phyloP scores from a whole-genome alignment of 495 filamentous ascomycete genomes.

The Trypethelium eluteriae region DNA sequence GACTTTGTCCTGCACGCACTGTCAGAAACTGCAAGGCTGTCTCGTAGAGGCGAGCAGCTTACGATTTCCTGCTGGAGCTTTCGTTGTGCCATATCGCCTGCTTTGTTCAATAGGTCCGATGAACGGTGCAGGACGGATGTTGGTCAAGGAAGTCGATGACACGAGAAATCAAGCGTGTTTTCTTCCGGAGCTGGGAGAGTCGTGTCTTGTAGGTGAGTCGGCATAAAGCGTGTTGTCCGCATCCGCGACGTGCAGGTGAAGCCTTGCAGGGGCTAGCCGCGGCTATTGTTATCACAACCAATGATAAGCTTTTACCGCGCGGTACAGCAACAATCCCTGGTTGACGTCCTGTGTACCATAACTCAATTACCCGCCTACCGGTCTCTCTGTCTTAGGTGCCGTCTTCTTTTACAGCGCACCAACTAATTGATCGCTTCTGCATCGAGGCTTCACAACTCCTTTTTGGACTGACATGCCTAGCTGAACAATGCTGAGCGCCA shows the following conservation, averaged over 20 bases:
- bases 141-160: neutral
- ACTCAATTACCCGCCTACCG: too few relatives aligned
- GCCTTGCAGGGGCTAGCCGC: neutral
- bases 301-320: neutral
- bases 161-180: neutral
- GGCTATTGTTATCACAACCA: neutral
- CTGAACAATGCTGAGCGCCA: neutral
- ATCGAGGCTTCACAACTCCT: neutral
- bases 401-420: neutral
- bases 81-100: conserved; percentile 69
- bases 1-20: conserved; percentile 59
- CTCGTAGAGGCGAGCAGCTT: neutral
- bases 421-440: neutral
- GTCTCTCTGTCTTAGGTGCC: neutral
- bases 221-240: neutral
- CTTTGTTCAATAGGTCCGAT: neutral
- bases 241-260: conserved; percentile 8
- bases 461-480: neutral
- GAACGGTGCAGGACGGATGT: neutral
- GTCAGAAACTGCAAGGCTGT: conserved; percentile 9
- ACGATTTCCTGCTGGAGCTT: conserved; percentile 89
- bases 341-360: neutral
- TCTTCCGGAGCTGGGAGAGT: neutral
- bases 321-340: neutral
- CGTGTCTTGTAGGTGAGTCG: neutral